Conservation (phyloP, 2,329 filamentous ascomycete species). For the Cordyceps fumosorosea region DNA sequence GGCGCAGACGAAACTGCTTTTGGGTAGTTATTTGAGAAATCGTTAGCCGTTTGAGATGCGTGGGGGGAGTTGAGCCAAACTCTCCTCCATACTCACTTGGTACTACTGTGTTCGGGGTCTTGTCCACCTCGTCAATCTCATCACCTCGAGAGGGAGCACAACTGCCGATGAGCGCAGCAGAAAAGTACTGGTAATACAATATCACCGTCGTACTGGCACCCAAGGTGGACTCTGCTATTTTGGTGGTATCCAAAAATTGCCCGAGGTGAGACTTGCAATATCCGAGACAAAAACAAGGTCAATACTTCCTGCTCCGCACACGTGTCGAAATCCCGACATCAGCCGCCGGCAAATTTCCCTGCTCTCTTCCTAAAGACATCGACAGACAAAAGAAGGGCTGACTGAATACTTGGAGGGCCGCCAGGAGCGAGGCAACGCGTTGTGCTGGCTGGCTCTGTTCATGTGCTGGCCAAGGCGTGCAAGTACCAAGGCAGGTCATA, state of each 20-base stretch:
- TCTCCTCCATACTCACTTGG: no score
- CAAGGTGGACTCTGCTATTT: background rate
- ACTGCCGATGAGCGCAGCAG: background rate
- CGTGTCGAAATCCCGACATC: background rate
- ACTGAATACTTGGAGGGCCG: background rate
- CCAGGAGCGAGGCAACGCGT: background rate
- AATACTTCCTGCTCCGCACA: background rate
- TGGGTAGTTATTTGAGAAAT: background rate
- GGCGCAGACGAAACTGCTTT: background rate
- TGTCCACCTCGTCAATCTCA: background rate
- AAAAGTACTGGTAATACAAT: background rate
- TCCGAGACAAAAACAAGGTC: conserved; percentile 1
- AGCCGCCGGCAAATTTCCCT: background rate
- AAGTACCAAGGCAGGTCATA: no score
- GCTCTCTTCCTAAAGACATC: background rate
- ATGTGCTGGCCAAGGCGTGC: no score
- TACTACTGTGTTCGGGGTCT: background rate
- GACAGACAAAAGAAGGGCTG: background rate
- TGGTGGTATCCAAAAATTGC: background rate
- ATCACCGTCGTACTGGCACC: background rate
- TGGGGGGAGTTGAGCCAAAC: background rate
- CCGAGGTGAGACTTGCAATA: background rate
- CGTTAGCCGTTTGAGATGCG: background rate
- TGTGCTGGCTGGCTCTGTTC: no score
- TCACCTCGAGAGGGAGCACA: background rate